These are phyloP conservation scores for Malus sieversii DNA, from an alignment of 306 rosid species.

Conservation along the genomic window DNA sequence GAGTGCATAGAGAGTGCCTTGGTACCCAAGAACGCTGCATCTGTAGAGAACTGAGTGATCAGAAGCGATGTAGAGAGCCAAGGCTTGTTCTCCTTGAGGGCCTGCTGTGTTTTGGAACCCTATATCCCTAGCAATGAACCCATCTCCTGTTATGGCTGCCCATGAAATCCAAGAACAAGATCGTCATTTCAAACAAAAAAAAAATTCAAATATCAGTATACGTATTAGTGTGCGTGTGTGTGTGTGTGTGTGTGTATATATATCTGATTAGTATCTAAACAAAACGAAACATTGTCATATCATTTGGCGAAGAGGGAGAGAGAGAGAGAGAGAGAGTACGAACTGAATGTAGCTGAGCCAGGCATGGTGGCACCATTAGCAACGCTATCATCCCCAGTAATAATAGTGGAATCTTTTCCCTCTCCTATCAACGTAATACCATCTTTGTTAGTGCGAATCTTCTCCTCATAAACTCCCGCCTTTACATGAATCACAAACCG, in stretches of 20 bases:
- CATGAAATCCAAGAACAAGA: not conserved
- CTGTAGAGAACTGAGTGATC: slow-evolving; percentile 33
- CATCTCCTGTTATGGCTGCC: slow-evolving; percentile 38
- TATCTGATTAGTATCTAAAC: too few species aligned
- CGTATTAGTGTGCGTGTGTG: too few species aligned
- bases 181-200: too few species aligned
- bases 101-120: slow-evolving; percentile 48
- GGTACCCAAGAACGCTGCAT: slow-evolving; percentile 41
- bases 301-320: not conserved
- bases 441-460: slow-evolving; percentile 31
- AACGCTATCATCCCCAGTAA: slow-evolving; percentile 24
- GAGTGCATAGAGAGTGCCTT: slow-evolving; percentile 41
- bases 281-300: not conserved
- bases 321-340: slow-evolving; percentile 10
- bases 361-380: slow-evolving; percentile 21
- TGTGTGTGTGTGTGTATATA: too few species aligned
- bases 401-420: slow-evolving; percentile 36
- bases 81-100: slow-evolving; percentile 32
- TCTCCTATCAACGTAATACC: slow-evolving; percentile 53
- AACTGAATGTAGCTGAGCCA: slow-evolving; percentile 36
- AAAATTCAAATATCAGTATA: too few species aligned
- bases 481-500: slow-evolving; percentile 49
- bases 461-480: slow-evolving; percentile 42
- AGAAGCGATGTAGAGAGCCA: slow-evolving; percentile 37
- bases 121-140: slow-evolving; percentile 39